Base-by-base conservation (phyloP, 2,329 filamentous ascomycete species). In the Fusarium agapanthi region DNA sequence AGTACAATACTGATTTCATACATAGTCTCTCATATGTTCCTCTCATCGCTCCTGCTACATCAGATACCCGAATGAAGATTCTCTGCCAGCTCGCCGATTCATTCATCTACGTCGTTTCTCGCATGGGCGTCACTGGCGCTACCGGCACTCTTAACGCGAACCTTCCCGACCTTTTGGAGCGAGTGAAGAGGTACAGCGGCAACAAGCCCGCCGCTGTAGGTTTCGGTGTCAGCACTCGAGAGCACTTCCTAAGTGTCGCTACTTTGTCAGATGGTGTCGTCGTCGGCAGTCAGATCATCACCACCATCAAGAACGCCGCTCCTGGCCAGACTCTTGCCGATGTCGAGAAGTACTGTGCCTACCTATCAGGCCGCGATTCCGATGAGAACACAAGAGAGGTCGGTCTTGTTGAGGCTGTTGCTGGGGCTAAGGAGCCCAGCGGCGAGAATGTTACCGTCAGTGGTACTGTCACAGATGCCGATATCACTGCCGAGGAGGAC, bases 81-180 rank as follows among this genome's bases (percentile, higher is more conserved):
- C 91, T 99, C 18, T 99, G 96, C 89, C 91, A 94, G 81, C 95
- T 99, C 72, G 96, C 96, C 79, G 95, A 98, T 84, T 98, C 95
- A 7, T 99, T 98, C 86, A 97, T 99, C 84, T 99, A 99, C 81
- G 95, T 99, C 69, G 96, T 99, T 62, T 98, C 95, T 32, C 89
- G 95, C 77, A 97, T 97, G 92, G 96, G 96, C 77, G 95, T 98
- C 63, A 99, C 96, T 15, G 96, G 96, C 77, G 96, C 95, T 20
- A 92, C 91, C 2, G 95, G 95, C 38, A 91, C 90, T 32, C 85
- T 99, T 78, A 97, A 94, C 82, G 87, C 91, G 48, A 91, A 92
- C 65, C 89, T 99, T 38, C 94, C 95, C 20, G 91, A 93, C 57
- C 88, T 99, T 41, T 86, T 99, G 65, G 88, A 89, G 64, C 91